Evolutionary conservation across 78 protist genomes (phyloP), one percentile per base, ranked within the genome.

Genomic region (Capsaspora owczarzaki): DNA sequence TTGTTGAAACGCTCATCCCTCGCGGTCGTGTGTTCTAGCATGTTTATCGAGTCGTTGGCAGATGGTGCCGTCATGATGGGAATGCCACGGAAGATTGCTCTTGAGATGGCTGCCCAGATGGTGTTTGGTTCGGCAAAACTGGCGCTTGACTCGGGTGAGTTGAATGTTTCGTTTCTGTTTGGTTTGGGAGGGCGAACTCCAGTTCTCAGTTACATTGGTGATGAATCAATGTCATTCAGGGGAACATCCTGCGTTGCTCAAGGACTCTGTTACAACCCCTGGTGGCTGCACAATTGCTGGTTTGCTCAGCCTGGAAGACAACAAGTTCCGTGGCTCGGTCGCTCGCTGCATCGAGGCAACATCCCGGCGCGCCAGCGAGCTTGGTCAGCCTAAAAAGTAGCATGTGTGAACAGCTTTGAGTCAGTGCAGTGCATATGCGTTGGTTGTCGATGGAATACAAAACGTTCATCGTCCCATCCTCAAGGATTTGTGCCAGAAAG

Each of bases 201-300:
- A n/a, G n/a, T n/a, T n/a, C n/a, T n/a, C n/a, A n/a, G n/a, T n/a
- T n/a, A n/a, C n/a, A n/a, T n/a, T n/a, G n/a, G n/a, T n/a, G n/a
- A n/a, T n/a, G n/a, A n/a, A n/a, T n/a, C n/a, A n/a, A n/a, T n/a
- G n/a, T n/a, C n/a, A n/a, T n/a, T n/a, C n/a, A n/a, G 35, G 66
- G 33, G 14, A 3, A 29, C 66, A 56, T 29, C 66, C 66, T 16
- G 66, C 66, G 33, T 16, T 56, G n/a, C 66, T 56, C 33, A 16
- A 29, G 33, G 66, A 56, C 25, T 16, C 66, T 6, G 66, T 56
- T 6, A 56, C 66, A 10, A 56, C 66, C 29, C 66, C 66, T 29
- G 66, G 66, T 29, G 66, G 66, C 4, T 56, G 66, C 66, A 56
- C 66, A 56, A 56, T 56, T 56, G 66, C 66, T 2, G 66, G 66